phyloP scores from a whole-genome alignment of 2,329 filamentous ascomycete species.

The Incumbomyces delicatus region DNA sequence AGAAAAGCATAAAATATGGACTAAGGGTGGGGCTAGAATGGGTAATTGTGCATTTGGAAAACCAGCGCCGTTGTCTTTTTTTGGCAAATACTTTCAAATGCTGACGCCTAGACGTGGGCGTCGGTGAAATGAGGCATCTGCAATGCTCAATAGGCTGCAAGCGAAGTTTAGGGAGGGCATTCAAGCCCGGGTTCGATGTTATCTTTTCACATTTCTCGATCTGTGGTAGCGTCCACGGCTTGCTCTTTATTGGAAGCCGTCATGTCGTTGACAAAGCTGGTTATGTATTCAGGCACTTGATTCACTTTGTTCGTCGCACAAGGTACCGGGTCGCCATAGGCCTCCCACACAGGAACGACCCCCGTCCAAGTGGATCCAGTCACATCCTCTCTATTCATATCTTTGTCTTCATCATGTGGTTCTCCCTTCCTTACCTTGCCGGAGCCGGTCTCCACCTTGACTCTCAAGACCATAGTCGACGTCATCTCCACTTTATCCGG shows the following conservation, averaged over 20 bases:
- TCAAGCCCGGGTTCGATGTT: too few species aligned
- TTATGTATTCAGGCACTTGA: slow-evolving; percentile 54
- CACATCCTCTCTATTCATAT: slow-evolving; percentile 41
- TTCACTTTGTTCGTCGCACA: slow-evolving; percentile 49
- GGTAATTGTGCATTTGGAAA: too few species aligned
- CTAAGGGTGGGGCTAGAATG: too few species aligned
- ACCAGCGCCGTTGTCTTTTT: too few species aligned
- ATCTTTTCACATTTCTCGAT: too few species aligned
- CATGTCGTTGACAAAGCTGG: slow-evolving; percentile 38
- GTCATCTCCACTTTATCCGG: slow-evolving; percentile 65
- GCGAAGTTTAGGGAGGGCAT: too few species aligned
- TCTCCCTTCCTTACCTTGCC: slow-evolving; percentile 62
- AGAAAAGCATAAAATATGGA: too few species aligned
- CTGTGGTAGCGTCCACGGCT: slow-evolving; percentile 15
- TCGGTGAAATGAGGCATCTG: too few species aligned
- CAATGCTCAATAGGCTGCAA: too few species aligned
- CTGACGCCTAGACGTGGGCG: too few species aligned
- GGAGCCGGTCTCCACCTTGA: slow-evolving; percentile 60
- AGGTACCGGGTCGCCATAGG: slow-evolving; percentile 54
- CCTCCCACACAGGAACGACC: slow-evolving; percentile 55
- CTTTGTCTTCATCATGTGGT: slow-evolving; percentile 52
- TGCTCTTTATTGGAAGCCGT: slow-evolving; percentile 7
- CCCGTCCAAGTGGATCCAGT: slow-evolving; percentile 48
- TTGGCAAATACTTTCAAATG: too few species aligned
- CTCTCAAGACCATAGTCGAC: slow-evolving; percentile 61